These are phyloP conservation scores for Nicotiana rustica DNA, from an alignment of 305 asterid species.

Conservation along the genomic window DNA sequence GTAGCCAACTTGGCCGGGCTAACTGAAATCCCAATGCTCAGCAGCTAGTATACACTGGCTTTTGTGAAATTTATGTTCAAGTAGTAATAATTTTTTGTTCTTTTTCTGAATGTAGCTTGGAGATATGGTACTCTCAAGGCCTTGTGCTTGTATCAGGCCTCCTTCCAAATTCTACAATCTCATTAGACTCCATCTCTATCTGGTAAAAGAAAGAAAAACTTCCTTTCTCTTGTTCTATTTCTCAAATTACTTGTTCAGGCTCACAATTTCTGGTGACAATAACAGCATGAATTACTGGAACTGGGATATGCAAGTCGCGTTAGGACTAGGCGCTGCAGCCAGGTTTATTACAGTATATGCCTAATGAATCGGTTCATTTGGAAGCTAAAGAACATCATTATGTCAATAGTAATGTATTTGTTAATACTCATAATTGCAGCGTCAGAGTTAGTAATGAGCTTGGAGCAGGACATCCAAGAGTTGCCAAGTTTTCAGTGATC, in stretches of 20 bases:
- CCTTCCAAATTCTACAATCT: conserved; percentile 45
- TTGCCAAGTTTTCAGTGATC: conserved; percentile 43
- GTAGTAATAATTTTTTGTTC: not conserved
- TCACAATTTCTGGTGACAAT: not conserved
- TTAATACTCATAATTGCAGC: conserved; percentile 31
- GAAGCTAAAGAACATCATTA: not conserved
- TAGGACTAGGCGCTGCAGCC: conserved; percentile 44
- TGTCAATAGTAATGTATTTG: not conserved
- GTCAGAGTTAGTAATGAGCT: conserved; percentile 48
- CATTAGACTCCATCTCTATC: conserved; percentile 46
- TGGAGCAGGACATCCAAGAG: conserved; percentile 50
- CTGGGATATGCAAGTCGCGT: conserved; percentile 46
- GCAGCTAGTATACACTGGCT: not conserved
- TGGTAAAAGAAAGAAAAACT: conserved; percentile 35
- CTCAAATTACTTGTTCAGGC: not conserved
- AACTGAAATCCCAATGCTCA: not conserved
- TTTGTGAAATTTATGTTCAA: not conserved
- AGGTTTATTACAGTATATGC: conserved; percentile 36
- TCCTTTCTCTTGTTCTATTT: not conserved
- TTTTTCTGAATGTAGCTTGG: conserved; percentile 41
- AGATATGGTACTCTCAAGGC: conserved; percentile 49
- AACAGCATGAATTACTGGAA: conserved; percentile 50
- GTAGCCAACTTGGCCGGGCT: not conserved
- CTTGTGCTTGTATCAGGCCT: conserved; percentile 48
- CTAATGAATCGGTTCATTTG: not conserved